Evolutionary conservation across 495 filamentous ascomycete genomes (phyloP).

Genomic region (Astrothelium macrocarpum): DNA sequence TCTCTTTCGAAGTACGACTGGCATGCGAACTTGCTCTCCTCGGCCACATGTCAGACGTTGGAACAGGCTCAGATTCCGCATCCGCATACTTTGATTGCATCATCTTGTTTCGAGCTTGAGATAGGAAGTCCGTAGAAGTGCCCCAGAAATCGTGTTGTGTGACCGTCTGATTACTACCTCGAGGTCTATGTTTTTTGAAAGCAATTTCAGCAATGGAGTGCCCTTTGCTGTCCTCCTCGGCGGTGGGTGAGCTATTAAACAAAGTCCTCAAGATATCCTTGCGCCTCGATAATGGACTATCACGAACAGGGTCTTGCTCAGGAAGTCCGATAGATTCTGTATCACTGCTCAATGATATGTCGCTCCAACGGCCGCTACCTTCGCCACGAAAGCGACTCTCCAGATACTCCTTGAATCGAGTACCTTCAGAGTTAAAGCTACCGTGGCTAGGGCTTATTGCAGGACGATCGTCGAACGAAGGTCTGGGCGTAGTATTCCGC

Average conservation of each 20-base stretch:
- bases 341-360: slow-evolving; percentile 21
- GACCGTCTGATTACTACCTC: slow-evolving; percentile 29
- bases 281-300: background rate
- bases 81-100: slow-evolving; percentile 24
- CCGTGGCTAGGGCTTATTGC: background rate
- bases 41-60: background rate
- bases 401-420: slow-evolving; percentile 7
- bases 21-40: background rate
- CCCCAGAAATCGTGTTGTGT: slow-evolving; percentile 32
- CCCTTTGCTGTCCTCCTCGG: background rate
- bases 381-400: slow-evolving; percentile 22
- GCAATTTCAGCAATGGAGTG: background rate
- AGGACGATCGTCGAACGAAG: background rate
- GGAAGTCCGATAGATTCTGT: slow-evolving; percentile 1
- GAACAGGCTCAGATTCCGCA: background rate
- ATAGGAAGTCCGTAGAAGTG: slow-evolving; percentile 17
- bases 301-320: background rate
- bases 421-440: background rate
- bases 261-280: background rate
- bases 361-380: slow-evolving; percentile 23
- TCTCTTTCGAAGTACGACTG: background rate
- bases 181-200: slow-evolving; percentile 22
- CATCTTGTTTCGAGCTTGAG: slow-evolving; percentile 22
- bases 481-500: background rate
- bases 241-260: background rate